These are phyloP conservation scores for Lactarius akahatsu DNA, from an alignment of 768 basidiomycete genomes.

Conservation along the genomic window DNA sequence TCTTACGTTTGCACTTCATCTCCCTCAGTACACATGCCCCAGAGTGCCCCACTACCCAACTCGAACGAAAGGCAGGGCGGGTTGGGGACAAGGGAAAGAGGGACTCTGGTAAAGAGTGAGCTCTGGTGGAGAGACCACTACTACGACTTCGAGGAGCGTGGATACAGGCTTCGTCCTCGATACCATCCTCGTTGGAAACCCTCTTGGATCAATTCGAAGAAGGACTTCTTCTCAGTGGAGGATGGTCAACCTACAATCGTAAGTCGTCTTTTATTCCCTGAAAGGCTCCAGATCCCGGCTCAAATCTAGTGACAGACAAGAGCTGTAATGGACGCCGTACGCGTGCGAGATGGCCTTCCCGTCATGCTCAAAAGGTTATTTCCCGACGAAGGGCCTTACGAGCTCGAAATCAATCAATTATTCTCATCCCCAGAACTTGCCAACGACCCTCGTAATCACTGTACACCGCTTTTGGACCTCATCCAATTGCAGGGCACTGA, in stretches of 20 bases:
- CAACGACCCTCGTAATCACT: slow-evolving; percentile 35
- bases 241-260: slow-evolving; percentile 22
- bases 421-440: slow-evolving; percentile 27
- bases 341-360: slow-evolving; percentile 5
- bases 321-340: slow-evolving; percentile 24
- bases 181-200: slow-evolving; percentile 21
- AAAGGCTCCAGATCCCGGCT: background rate
- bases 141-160: slow-evolving; percentile 1
- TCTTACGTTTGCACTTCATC: background rate
- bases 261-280: background rate
- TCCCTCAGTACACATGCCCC: background rate
- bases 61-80: background rate
- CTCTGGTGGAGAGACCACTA: slow-evolving; percentile 22
- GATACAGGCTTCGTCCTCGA: slow-evolving; percentile 26
- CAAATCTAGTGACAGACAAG: slow-evolving; percentile 7
- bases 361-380: slow-evolving; percentile 23
- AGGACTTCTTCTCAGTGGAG: slow-evolving; percentile 13
- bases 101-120: slow-evolving; percentile 18
- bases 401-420: slow-evolving; percentile 9
- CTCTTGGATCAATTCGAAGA: slow-evolving; percentile 14
- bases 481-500: slow-evolving; percentile 23
- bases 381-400: slow-evolving; percentile 14
- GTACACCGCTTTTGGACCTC: slow-evolving; percentile 32
- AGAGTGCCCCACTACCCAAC: background rate
- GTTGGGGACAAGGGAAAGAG: background rate